phyloP scores from a whole-genome alignment of 352 stramenopile species.

The Phytophthora pini region DNA sequence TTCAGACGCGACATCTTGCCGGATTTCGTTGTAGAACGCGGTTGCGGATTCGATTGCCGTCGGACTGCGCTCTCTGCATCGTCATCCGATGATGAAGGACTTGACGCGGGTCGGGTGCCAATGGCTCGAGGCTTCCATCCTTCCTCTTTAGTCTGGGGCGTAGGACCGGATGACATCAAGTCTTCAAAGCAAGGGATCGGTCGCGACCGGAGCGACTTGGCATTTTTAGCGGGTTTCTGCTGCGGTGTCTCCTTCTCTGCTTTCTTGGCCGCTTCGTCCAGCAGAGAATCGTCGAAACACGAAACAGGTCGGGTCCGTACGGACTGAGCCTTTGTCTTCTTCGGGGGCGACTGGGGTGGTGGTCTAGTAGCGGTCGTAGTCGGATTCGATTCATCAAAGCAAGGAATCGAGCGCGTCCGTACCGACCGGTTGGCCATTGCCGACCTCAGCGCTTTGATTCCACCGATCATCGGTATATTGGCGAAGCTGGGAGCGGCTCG shows the following conservation, averaged over 20 bases:
- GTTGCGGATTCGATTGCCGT: slow-evolving; percentile 11
- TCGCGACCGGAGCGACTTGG: slow-evolving; percentile 24
- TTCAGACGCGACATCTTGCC: slow-evolving; percentile 18
- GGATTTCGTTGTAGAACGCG: neutral
- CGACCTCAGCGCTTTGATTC: slow-evolving; percentile 12
- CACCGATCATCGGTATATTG: slow-evolving; percentile 3
- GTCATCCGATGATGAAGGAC: slow-evolving; percentile 18
- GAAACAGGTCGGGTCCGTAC: slow-evolving; percentile 18
- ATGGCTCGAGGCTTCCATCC: slow-evolving; percentile 27
- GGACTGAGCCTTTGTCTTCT: slow-evolving; percentile 21
- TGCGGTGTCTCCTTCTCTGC: slow-evolving; percentile 10
- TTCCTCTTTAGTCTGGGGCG: slow-evolving; percentile 11
- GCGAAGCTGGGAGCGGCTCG: slow-evolving; percentile 15
- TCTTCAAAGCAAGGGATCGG: slow-evolving; percentile 26
- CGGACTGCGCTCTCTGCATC: slow-evolving; percentile 5
- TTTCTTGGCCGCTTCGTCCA: slow-evolving; percentile 22
- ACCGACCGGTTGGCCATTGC: slow-evolving; percentile 13
- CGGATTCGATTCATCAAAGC: slow-evolving; percentile 15
- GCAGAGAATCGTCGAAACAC: slow-evolving; percentile 27
- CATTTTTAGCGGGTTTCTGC: slow-evolving; percentile 5
- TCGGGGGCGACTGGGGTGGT: slow-evolving; percentile 1
- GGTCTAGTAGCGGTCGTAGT: neutral
- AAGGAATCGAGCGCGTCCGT: slow-evolving; percentile 10
- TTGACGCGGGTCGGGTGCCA: slow-evolving; percentile 20
- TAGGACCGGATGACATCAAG: slow-evolving; percentile 15